Base-by-base conservation (phyloP, 2,329 filamentous ascomycete species). In the Dactylellina sp. region DNA sequence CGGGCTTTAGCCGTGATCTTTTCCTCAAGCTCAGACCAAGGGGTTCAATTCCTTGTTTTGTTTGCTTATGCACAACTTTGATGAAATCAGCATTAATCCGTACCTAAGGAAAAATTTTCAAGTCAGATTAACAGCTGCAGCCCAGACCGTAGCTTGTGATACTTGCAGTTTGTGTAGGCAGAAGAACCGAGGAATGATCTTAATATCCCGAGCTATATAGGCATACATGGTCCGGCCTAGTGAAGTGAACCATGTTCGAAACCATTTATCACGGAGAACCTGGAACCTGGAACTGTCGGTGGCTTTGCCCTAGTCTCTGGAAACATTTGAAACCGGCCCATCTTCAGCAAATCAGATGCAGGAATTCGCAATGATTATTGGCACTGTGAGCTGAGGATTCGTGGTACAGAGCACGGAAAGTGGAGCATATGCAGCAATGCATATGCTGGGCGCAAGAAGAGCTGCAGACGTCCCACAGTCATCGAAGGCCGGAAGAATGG, bases 161-260 rank as follows among this genome's bases (percentile, higher is more conserved):
- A 24, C 24, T 20, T 44, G 44, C 16, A 44, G 20, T 18, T 12
- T 18, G 7, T 11, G 28, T 52, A 60, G 55, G 63, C 56, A 60
- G 63, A 68, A 49, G 63, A 68, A 68, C 63, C 63, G 53, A 68
- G 63, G 63, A 68, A 52, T 68, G 53, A 68, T 53, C 63, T 59
- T 68, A 68, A 68, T 59, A 68, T 14, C 63, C 63, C 63, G 63
- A 68, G 63, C 63, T 68, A 68, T 68, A 68, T 52, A 60, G 53
- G 40, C 44, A 28, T 24, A 60, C 63, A 68, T 52, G 63, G 63
- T 60, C 63, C 40, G 46, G 63, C 63, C 63, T 60, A 53, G 44
- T 68, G 46, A 59, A 53, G 44, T 68, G 46, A 59, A 50, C 55
- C 63, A 68, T 60, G 63, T 68, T 68, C 44, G 44, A 68, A 52